Conservation (phyloP, 2,329 filamentous ascomycete species). For the Torrubiellomyces zombiae region DNA sequence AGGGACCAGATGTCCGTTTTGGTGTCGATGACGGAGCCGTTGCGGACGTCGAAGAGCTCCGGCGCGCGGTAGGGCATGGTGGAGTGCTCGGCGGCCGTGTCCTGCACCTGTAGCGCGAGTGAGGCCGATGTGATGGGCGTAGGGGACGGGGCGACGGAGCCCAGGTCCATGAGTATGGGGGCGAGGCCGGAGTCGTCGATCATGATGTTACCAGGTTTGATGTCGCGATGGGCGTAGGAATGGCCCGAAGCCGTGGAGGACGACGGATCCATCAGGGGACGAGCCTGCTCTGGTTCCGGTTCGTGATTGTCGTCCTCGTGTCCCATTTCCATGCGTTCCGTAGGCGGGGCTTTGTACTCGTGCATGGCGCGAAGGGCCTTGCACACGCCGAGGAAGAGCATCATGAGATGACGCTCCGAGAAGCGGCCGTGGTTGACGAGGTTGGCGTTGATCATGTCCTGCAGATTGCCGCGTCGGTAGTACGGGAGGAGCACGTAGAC, state of each 20-base stretch:
- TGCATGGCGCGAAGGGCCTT: conserved; percentile 82
- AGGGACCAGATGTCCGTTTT: conserved; percentile 98
- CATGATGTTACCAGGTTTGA: conserved; percentile 98
- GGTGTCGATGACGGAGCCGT: conserved; percentile 77
- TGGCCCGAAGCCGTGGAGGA: conserved; percentile 47
- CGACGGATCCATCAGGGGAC: conserved; percentile 70
- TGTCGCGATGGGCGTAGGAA: conserved; percentile 88
- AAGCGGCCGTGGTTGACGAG: conserved; percentile 87
- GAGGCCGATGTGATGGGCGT: conserved; percentile 81
- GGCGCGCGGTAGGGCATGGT: conserved; percentile 98
- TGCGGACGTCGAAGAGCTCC: conserved; percentile 96
- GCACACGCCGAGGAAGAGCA: conserved; percentile 82
- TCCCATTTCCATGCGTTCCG: conserved; percentile 37
- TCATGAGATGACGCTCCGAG: conserved; percentile 75
- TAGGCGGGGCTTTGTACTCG: conserved; percentile 44
- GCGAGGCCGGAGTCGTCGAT: conserved; percentile 78
- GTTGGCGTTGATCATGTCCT: conserved; percentile 98
- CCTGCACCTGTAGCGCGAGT: conserved; percentile 80
- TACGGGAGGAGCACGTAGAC: conserved; percentile 95
- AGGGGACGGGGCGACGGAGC: conserved; percentile 74
- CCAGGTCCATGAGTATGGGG: conserved; percentile 94
- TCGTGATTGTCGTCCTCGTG: conserved; percentile 29
- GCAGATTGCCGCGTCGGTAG: conserved; percentile 85
- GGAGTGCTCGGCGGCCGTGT: conserved; percentile 86
- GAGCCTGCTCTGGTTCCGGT: conserved; percentile 58